Evolutionary conservation across 2,329 filamentous ascomycete genomes (phyloP), one percentile per base, ranked within the genome.

Genomic region (Pezicula rhizophila): DNA sequence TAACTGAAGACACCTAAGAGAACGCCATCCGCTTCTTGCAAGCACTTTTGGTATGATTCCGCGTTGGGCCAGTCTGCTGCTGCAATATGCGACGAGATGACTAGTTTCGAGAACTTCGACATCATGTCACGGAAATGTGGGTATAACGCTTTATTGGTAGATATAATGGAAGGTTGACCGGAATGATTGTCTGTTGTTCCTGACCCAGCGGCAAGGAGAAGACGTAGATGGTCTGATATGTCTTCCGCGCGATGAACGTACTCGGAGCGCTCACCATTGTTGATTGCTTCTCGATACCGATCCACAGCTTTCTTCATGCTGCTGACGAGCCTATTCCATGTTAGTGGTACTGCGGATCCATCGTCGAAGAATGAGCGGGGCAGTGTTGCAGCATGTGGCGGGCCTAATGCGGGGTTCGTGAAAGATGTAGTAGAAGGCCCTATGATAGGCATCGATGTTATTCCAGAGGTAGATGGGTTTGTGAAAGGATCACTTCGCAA

Each of bases 91-190:
- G 93, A 97, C 2, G 93, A 99, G 43, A 99, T 84, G 40, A 99
- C 93, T 8, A 99, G 77, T 67, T 99, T 99, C n/a, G 93, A 97
- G 67, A 99, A 99, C 60, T 95, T 91, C 40, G 93, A 97, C 93
- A 99, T 99, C 84, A 97, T 97, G 65, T 97, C 93, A 47, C 93
- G 79, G 70, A 99, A 99, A 68, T 97, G 91, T 20, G 93, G 93
- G 64, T 97, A 97, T 14, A 99, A 74, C 0, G 90, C 88, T 67
- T 97, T 97, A 74, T 99, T 99, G 5, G 89, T 95, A 6, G 91
- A 96, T 52, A 99, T 99, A 61, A 99, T 96, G n/a, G 93, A 97
- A 4, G 93, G 93, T 59, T 97, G 95, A 38, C 93, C 93, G 17
- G 93, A 97, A 66, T 99, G 93, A 64, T 99, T 99, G 69, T 99